These are phyloP conservation scores for Aspergillus transmontanensis DNA, from an alignment of 2,329 filamentous ascomycete species.

Conservation along the genomic window DNA sequence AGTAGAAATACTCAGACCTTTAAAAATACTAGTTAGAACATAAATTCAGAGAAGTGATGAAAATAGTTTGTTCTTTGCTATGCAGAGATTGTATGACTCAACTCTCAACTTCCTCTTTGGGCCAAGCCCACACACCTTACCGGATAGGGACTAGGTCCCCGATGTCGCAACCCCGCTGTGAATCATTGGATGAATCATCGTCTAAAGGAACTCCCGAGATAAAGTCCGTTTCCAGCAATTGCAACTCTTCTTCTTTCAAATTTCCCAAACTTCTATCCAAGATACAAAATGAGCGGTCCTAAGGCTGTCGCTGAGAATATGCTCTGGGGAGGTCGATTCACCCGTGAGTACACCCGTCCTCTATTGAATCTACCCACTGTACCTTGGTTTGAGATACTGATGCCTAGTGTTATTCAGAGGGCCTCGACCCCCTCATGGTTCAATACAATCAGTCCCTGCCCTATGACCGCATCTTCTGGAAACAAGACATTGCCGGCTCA, in stretches of 20 bases:
- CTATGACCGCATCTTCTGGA: slow-evolving; percentile 77
- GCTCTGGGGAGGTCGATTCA: slow-evolving; percentile 66
- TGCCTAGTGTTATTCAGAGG: slow-evolving; percentile 55
- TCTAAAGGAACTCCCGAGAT: background rate
- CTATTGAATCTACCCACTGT: background rate
- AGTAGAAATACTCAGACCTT: no score
- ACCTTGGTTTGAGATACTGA: slow-evolving; percentile 17
- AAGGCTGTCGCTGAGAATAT: slow-evolving; percentile 51
- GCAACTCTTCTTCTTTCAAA: background rate
- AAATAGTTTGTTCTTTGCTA: no score
- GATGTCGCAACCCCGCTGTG: slow-evolving; percentile 15
- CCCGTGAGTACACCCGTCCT: slow-evolving; percentile 44
- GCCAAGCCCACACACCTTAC: background rate
- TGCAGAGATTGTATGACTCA: background rate
- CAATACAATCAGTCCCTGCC: slow-evolving; percentile 81
- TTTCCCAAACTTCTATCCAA: background rate
- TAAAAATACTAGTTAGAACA: no score
- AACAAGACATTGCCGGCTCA: slow-evolving; percentile 76
- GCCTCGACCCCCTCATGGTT: slow-evolving; percentile 81
- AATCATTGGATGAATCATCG: slow-evolving; percentile 12
- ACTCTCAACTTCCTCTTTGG: background rate
- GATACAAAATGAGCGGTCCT: slow-evolving; percentile 37
- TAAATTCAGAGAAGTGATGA: no score
- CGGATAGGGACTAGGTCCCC: slow-evolving; percentile 12
- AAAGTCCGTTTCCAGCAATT: background rate